These are phyloP conservation scores for Pythium volutum DNA, from an alignment of 352 stramenopile genomes.

Conservation along the genomic window DNA sequence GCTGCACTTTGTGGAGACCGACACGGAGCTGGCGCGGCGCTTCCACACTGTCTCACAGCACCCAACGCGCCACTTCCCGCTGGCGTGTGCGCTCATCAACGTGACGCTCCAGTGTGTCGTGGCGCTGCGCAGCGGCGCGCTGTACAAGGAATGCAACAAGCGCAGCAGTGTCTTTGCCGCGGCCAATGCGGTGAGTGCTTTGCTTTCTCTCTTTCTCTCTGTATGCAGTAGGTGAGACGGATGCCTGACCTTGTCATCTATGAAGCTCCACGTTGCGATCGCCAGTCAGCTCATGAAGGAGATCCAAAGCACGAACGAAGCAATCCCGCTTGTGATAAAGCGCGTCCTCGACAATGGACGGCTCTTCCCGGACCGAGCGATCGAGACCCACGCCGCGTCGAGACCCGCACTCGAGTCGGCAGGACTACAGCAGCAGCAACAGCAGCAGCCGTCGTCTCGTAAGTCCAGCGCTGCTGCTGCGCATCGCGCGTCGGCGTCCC, in stretches of 20 bases:
- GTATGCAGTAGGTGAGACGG: not conserved
- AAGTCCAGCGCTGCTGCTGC: conserved; percentile 6
- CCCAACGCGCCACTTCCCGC: conserved; percentile 60
- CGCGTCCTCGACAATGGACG: conserved; percentile 46
- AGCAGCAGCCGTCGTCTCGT: not conserved
- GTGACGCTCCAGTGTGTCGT: conserved; percentile 65
- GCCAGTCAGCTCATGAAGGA: conserved; percentile 38
- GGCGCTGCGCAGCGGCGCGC: conserved; percentile 55
- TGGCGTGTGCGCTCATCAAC: conserved; percentile 77
- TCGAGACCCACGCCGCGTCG: conserved; percentile 24
- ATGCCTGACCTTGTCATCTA: not conserved
- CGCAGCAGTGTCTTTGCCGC: conserved; percentile 46
- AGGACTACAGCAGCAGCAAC: not conserved
- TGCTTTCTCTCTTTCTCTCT: not conserved
- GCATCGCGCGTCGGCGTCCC: conserved; percentile 13
- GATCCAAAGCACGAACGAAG: conserved; percentile 37
- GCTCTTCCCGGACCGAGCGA: conserved; percentile 33
- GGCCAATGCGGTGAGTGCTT: conserved; percentile 45
- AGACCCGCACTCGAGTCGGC: not conserved
- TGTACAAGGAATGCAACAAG: conserved; percentile 52
- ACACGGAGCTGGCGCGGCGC: conserved; percentile 47
- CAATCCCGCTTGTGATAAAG: conserved; percentile 63
- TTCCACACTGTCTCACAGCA: conserved; percentile 55
- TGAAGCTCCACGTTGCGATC: conserved; percentile 48
- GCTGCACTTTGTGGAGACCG: conserved; percentile 67